Conservation (phyloP, 2,329 filamentous ascomycete genomes). For the Grosmannia huntii region DNA sequence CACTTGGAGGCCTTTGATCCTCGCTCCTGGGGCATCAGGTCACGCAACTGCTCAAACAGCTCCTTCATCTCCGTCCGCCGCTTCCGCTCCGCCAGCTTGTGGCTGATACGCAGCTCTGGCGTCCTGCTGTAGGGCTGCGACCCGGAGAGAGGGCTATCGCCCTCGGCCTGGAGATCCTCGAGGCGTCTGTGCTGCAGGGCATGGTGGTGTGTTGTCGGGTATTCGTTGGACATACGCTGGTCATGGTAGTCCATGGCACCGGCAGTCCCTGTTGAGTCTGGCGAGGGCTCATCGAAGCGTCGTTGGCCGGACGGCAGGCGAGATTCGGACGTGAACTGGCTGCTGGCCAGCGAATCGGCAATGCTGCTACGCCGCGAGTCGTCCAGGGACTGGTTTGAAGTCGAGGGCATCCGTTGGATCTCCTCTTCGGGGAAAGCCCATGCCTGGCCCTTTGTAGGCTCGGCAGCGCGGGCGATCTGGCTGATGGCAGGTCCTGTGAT, state of each 20-base stretch:
- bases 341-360: constrained; percentile 66
- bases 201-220: constrained; percentile 56
- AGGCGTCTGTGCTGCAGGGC: constrained; percentile 63
- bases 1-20: constrained; percentile 81
- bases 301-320: constrained; percentile 59
- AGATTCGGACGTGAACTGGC: constrained; percentile 65
- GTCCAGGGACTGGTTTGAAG: constrained; percentile 35
- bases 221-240: constrained; percentile 38
- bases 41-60: constrained; percentile 67
- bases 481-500: constrained; percentile 59
- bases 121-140: constrained; percentile 71
- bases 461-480: constrained; percentile 56
- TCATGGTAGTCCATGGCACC: constrained; percentile 29
- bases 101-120: constrained; percentile 68
- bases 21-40: constrained; percentile 66
- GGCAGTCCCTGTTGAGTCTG: constrained; percentile 57
- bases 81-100: constrained; percentile 77
- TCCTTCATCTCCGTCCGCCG: constrained; percentile 81
- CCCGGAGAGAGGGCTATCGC: constrained; percentile 36
- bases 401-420: constrained; percentile 37
- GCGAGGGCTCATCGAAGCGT: constrained; percentile 54
- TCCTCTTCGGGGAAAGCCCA: constrained; percentile 74
- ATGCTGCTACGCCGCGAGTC: constrained; percentile 64
- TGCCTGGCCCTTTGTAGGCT: constrained; percentile 70
- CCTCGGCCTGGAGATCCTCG: constrained; percentile 50